Base-by-base conservation (phyloP, 352 stramenopile genomes). In the Stephanocyclus meneghinianus region DNA sequence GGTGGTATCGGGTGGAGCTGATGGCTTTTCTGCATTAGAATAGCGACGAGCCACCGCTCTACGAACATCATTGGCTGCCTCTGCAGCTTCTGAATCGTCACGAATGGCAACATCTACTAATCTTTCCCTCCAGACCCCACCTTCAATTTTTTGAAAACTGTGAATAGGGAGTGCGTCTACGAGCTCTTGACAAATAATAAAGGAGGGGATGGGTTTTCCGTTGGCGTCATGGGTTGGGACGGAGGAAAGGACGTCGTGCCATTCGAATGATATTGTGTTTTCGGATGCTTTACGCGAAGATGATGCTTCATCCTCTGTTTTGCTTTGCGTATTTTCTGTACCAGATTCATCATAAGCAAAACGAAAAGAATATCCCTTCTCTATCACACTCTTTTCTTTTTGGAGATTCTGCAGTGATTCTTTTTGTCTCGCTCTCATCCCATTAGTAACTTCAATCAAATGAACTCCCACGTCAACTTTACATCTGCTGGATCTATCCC, bases 91-190 rank as follows among this genome's bases (percentile, higher is more conserved):
- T 59, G 81, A 72, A 60, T 96, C 93, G 62, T 90, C 86, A 35
- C 92, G 94, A 69, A 95, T 87, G 7, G 90, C 87, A 61, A 97
- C 88, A 87, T 98, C 96, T 35, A 98, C 92, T 68, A 98, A 88
- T 10, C 95, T 92, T 89, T 98, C 96, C 81, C 95, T 96, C 95
- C 95, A 98, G 45, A 92, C 91, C 30, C 94, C 96, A 53, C 80
- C 87, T 18, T 93, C 80, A 2, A 95, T 98, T 84, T 97, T 97
- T 89, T 98, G 91, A 84, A 98, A 98, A 73, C 96, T 92, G 83
- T 98, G 95, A 32, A 97, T 93, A 0, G 96, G 96, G 55, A 98
- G 80, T 26, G 96, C 96, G 78, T 98, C 96, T 78, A 98, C 94
- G 50, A 98, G 93, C 76, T 98, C 96, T 91, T 98, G 95, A 26